Conservation (phyloP, 2,329 filamentous ascomycete species). For the Epichloe festucae region DNA sequence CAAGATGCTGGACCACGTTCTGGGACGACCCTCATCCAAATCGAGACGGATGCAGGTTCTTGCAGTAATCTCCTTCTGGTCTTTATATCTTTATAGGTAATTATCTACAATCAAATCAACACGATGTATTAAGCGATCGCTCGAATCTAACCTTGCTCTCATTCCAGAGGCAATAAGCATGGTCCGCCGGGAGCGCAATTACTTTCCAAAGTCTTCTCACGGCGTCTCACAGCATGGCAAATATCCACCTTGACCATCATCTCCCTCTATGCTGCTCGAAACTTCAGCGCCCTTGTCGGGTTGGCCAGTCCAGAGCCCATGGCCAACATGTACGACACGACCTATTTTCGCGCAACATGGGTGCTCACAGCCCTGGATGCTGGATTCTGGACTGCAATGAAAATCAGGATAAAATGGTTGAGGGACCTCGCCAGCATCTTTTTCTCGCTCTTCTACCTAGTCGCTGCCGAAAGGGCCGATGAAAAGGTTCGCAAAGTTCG, state of each 20-base stretch:
- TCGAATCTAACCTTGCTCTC: background rate
- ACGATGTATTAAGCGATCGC: background rate
- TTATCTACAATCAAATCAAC: background rate
- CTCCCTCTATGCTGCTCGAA: constrained; percentile 78
- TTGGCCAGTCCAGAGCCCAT: constrained; percentile 88
- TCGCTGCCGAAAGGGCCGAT: constrained; percentile 87
- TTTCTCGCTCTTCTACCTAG: constrained; percentile 81
- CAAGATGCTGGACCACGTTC: constrained; percentile 68
- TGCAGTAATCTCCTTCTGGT: constrained; percentile 85
- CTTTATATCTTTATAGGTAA: constrained; percentile 65
- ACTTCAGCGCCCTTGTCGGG: constrained; percentile 85
- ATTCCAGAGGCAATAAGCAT: constrained; percentile 63
- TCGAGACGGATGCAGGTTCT: constrained; percentile 89
- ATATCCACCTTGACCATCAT: constrained; percentile 76
- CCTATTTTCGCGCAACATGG: constrained; percentile 96
- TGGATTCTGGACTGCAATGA: constrained; percentile 98
- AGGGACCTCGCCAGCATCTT: constrained; percentile 71
- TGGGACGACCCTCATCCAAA: constrained; percentile 80
- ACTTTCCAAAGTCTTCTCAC: constrained; percentile 59
- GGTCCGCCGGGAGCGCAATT: constrained; percentile 65
- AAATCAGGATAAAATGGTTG: constrained; percentile 64
- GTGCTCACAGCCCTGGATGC: constrained; percentile 88
- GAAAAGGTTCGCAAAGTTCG: constrained; percentile 91
- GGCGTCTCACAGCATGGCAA: constrained; percentile 75
- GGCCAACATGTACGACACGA: constrained; percentile 81